phyloP scores from a whole-genome alignment of 441 rosid genomes.

The Erodium trifolium region DNA sequence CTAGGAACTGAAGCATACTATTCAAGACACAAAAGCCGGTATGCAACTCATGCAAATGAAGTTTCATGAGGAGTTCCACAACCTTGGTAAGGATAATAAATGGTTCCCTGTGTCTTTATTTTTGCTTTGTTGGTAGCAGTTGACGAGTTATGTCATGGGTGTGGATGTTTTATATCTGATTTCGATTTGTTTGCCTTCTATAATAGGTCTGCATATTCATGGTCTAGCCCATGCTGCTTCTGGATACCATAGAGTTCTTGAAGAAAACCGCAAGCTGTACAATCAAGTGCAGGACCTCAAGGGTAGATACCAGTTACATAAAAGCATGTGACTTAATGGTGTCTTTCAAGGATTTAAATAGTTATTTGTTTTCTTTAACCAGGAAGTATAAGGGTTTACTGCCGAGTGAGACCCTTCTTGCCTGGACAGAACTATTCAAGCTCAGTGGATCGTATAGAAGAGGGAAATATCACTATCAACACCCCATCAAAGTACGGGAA shows the following conservation, averaged over 20 bases:
- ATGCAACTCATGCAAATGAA: slow-evolving; percentile 82
- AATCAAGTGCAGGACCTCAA: slow-evolving; percentile 91
- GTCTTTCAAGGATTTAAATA: slow-evolving; percentile 12
- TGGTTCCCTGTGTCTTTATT: background rate
- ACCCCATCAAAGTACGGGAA: slow-evolving; percentile 74
- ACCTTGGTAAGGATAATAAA: slow-evolving; percentile 45
- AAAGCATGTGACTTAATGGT: background rate
- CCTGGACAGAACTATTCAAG: slow-evolving; percentile 56
- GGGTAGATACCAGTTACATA: slow-evolving; percentile 30
- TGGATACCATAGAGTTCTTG: slow-evolving; percentile 76
- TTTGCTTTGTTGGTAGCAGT: background rate
- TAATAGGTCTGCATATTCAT: slow-evolving; percentile 63
- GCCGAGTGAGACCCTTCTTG: slow-evolving; percentile 87
- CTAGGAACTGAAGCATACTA: slow-evolving; percentile 66
- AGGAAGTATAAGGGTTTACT: slow-evolving; percentile 94
- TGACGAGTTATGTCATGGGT: background rate
- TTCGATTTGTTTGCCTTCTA: slow-evolving; percentile 14
- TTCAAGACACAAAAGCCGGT: slow-evolving; percentile 70
- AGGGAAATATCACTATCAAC: slow-evolving; percentile 50
- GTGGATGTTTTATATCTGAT: slow-evolving; percentile 8
- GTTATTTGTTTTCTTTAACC: slow-evolving; percentile 19
- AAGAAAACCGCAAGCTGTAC: slow-evolving; percentile 82
- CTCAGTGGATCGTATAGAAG: slow-evolving; percentile 62
- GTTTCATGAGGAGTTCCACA: slow-evolving; percentile 71
- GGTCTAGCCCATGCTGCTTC: slow-evolving; percentile 82